These are phyloP conservation scores for Cryptococcus sp. DNA, from an alignment of 1,284 basidiomycete species.

Conservation along the genomic window DNA sequence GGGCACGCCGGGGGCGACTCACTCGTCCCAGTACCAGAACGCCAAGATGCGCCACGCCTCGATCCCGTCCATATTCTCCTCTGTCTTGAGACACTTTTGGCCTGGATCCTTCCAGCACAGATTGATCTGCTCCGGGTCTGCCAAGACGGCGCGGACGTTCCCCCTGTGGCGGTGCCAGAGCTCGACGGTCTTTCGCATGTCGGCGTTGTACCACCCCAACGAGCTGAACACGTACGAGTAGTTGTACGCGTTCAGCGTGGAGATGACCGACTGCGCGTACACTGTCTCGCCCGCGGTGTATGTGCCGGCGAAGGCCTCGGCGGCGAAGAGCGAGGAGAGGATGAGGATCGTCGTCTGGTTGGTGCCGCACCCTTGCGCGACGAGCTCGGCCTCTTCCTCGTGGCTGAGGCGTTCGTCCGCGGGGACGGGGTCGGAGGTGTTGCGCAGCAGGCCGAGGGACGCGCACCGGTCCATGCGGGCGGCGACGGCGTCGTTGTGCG, in stretches of 20 bases:
- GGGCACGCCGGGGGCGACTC: too few relatives aligned
- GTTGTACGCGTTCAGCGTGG: slow-evolving; percentile 32
- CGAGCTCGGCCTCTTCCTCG: slow-evolving; percentile 23
- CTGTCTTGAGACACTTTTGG: slow-evolving; percentile 32
- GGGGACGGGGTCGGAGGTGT: slow-evolving; percentile 21
- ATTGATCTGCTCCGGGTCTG: slow-evolving; percentile 32
- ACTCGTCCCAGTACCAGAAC: slow-evolving; percentile 48
- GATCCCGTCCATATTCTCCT: slow-evolving; percentile 36
- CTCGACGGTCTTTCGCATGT: slow-evolving; percentile 33
- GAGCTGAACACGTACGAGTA: slow-evolving; percentile 40
- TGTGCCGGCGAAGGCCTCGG: slow-evolving; percentile 26
- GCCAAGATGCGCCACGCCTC: slow-evolving; percentile 46
- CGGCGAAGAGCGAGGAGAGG: slow-evolving; percentile 31
- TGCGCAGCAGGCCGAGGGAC: slow-evolving; percentile 26
- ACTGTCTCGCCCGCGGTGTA: slow-evolving; percentile 34
- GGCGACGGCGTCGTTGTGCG: slow-evolving; percentile 29
- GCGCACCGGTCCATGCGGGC: slow-evolving; percentile 25
- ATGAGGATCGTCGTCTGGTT: slow-evolving; percentile 41
- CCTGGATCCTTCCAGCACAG: slow-evolving; percentile 24
- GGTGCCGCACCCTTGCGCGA: slow-evolving; percentile 29
- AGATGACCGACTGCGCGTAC: slow-evolving; percentile 40
- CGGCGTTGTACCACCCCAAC: slow-evolving; percentile 34
- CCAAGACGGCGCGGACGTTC: slow-evolving; percentile 34
- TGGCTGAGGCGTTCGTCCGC: slow-evolving; percentile 3
- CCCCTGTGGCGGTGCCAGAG: slow-evolving; percentile 28